phyloP scores from a whole-genome alignment of 2,329 filamentous ascomycete species.

The Fusarium bulbicola region DNA sequence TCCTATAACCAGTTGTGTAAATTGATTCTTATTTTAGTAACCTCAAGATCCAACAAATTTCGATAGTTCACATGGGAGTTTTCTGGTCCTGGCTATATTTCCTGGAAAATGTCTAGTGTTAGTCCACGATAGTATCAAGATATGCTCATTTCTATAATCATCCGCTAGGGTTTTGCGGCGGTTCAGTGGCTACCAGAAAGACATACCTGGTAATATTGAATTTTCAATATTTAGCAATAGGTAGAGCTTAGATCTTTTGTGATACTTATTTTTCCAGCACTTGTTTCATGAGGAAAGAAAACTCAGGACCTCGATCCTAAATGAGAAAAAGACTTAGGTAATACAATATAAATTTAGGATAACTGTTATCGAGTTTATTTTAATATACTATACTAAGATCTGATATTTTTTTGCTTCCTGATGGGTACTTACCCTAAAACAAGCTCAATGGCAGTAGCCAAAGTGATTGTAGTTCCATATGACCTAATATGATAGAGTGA shows the following conservation, averaged over 20 bases:
- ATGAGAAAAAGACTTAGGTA: neutral
- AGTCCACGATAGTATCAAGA: neutral
- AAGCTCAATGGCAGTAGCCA: neutral
- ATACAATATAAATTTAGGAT: neutral
- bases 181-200: neutral
- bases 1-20: neutral
- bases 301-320: neutral
- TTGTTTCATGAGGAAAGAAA: neutral
- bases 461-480: neutral
- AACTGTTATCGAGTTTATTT: neutral
- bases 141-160: neutral
- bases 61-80: neutral
- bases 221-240: too few species aligned
- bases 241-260: neutral
- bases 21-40: neutral
- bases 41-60: neutral
- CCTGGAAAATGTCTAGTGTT: neutral
- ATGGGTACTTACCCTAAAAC: neutral
- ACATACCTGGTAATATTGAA: neutral
- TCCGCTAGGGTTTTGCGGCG: neutral
- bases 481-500: neutral
- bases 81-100: neutral
- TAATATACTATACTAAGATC: neutral
- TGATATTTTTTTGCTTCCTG: neutral
- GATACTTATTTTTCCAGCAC: neutral